These are phyloP conservation scores for Hanseniaspora taiwanica DNA, from an alignment of 805 yeast species.

Conservation along the genomic window DNA sequence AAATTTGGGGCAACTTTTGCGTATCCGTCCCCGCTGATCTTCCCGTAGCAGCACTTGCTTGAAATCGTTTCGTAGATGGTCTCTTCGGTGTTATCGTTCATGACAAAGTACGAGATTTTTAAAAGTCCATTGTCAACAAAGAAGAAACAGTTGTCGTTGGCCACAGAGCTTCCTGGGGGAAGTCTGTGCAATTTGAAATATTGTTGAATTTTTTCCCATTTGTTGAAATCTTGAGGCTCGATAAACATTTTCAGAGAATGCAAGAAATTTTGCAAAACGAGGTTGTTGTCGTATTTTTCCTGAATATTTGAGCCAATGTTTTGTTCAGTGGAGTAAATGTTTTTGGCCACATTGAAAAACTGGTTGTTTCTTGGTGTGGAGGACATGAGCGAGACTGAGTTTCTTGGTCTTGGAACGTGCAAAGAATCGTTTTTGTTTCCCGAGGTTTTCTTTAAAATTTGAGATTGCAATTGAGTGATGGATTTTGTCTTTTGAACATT, in stretches of 20 bases:
- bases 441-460: too few relatives aligned
- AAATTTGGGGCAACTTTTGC: conserved; percentile 27
- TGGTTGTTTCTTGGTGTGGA: conserved; percentile 30
- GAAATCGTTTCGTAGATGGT: conserved; percentile 33
- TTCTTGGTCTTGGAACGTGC: neutral
- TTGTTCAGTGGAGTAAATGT: conserved; percentile 20
- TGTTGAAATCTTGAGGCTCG: conserved; percentile 2
- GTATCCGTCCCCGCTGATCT: conserved; percentile 20
- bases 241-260: conserved; percentile 19
- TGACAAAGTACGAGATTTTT: conserved; percentile 31
- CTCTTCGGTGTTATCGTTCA: conserved; percentile 8
- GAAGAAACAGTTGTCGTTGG: conserved; percentile 30
- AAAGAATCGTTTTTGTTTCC: too few relatives aligned
- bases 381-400: conserved; percentile 1
- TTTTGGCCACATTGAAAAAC: conserved; percentile 28
- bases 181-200: conserved; percentile 40
- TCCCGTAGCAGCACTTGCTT: conserved; percentile 45
- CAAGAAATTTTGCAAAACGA: conserved; percentile 9
- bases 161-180: conserved; percentile 31
- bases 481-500: neutral
- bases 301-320: conserved; percentile 13
- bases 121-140: conserved; percentile 44
- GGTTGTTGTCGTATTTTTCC: conserved; percentile 6
- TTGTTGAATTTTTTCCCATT: conserved; percentile 3
- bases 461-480: conserved; percentile 5